Percentiles rank a stretch among this genome's conserved stretches.
phyloP scores from a whole-genome alignment of 2,329 filamentous ascomycete genomes.

The Exophiala phaeomuriformis region DNA sequence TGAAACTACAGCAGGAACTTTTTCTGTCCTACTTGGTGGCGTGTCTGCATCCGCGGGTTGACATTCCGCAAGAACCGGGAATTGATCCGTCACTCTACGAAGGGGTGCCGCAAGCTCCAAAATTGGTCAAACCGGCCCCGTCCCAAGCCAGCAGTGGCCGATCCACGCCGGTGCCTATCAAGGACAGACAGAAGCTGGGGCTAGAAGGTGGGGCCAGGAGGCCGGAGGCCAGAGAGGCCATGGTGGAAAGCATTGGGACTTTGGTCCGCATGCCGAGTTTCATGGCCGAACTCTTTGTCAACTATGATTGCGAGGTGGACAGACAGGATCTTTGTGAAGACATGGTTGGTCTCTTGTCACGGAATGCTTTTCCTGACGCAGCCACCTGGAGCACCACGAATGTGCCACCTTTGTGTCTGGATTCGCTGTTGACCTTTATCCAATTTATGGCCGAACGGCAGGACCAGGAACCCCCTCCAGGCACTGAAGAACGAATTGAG shows the following conservation, averaged over 20 bases:
- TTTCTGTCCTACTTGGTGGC: slow-evolving; percentile 91
- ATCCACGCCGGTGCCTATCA: slow-evolving; percentile 81
- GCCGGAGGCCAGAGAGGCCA: slow-evolving; percentile 91
- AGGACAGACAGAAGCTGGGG: slow-evolving; percentile 85
- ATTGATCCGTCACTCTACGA: slow-evolving; percentile 90
- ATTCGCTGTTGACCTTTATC: slow-evolving; percentile 82
- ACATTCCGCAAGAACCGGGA: slow-evolving; percentile 81
- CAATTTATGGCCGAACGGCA: slow-evolving; percentile 86
- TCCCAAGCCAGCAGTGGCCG: slow-evolving; percentile 72
- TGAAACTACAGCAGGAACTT: slow-evolving; percentile 94
- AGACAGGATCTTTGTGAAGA: slow-evolving; percentile 89
- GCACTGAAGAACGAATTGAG: slow-evolving; percentile 58
- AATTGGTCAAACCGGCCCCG: slow-evolving; percentile 70
- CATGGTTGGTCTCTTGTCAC: slow-evolving; percentile 81
- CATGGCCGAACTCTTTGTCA: slow-evolving; percentile 91
- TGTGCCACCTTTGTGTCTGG: slow-evolving; percentile 87
- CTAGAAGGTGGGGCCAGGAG: slow-evolving; percentile 86
- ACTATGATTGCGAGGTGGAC: slow-evolving; percentile 94
- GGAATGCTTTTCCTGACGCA: slow-evolving; percentile 93
- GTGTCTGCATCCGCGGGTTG: slow-evolving; percentile 86
- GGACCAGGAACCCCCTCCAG: slow-evolving; percentile 55
- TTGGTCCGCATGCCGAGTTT: slow-evolving; percentile 88
- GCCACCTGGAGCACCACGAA: slow-evolving; percentile 99
- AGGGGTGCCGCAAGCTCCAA: slow-evolving; percentile 85
- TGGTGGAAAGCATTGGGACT: slow-evolving; percentile 94